phyloP scores from a whole-genome alignment of 495 filamentous ascomycete species.

The Daldinia concentrica region DNA sequence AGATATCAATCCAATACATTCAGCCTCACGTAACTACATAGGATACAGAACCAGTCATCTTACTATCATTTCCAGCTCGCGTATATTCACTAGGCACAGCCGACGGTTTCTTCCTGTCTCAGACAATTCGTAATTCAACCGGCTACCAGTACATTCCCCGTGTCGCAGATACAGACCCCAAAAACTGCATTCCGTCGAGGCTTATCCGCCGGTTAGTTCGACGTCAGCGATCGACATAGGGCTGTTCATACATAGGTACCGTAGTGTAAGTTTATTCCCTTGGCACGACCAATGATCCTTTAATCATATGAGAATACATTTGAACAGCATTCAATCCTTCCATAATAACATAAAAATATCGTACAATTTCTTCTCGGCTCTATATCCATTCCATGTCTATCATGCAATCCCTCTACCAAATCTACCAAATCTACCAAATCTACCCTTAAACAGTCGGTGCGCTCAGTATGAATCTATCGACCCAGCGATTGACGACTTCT shows the following conservation, averaged over 20 bases:
- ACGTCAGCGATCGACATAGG: slow-evolving; percentile 23
- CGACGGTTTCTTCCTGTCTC: not conserved
- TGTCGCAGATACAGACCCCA: not conserved
- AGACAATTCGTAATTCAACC: too few species aligned
- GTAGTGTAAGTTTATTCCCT: slow-evolving; percentile 1
- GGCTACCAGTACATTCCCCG: not conserved
- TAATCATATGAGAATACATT: not conserved
- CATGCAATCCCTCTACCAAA: not conserved
- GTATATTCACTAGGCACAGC: not conserved
- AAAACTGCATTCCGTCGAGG: not conserved
- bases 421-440: not conserved
- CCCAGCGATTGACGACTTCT: not conserved
- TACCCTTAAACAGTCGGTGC: not conserved
- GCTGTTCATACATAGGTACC: slow-evolving; percentile 5
- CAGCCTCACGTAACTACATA: not conserved
- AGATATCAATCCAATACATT: not conserved
- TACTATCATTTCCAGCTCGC: not conserved
- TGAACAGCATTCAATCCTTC: not conserved
- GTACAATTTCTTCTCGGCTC: not conserved
- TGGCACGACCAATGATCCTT: not conserved
- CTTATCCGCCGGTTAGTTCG: slow-evolving; percentile 3
- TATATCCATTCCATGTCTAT: not conserved
- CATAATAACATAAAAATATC: not conserved
- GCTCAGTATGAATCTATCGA: not conserved
- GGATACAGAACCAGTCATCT: not conserved